Evolutionary conservation across 306 rosid species (phyloP).

Genomic region (Cicer chorassanicum): DNA sequence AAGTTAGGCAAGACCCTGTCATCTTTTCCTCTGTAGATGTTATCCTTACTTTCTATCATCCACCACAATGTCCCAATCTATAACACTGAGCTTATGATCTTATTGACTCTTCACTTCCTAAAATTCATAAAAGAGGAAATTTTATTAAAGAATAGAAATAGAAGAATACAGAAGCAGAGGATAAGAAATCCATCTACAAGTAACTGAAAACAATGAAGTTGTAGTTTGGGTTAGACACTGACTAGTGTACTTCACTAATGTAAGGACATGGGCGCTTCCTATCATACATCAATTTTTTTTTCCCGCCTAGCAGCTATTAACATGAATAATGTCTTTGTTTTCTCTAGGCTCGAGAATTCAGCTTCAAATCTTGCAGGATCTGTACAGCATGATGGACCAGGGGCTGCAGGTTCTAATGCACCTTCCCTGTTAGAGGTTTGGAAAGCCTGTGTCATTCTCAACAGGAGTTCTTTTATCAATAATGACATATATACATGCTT

Average conservation of each 20-base stretch:
- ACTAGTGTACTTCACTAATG: slow-evolving; percentile 1
- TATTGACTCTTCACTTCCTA: slow-evolving; percentile 10
- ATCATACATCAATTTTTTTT: not conserved
- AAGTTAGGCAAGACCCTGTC: slow-evolving; percentile 7
- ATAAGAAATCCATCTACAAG: slow-evolving; percentile 1
- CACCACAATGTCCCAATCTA: not conserved
- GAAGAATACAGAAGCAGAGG: slow-evolving; percentile 14
- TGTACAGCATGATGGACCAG: slow-evolving; percentile 60
- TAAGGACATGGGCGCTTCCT: slow-evolving; percentile 17
- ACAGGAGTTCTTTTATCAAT: slow-evolving; percentile 33
- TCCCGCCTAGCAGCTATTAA: slow-evolving; percentile 15
- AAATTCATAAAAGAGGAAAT: slow-evolving; percentile 5
- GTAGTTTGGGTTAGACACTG: slow-evolving; percentile 5
- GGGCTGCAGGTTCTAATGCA: slow-evolving; percentile 62
- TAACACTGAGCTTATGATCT: not conserved
- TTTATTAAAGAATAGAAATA: slow-evolving; percentile 6
- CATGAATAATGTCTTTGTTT: slow-evolving; percentile 41
- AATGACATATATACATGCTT: slow-evolving; percentile 36
- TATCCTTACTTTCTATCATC: not conserved
- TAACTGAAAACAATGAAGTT: not conserved
- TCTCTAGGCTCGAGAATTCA: slow-evolving; percentile 85
- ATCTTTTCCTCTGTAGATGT: not conserved
- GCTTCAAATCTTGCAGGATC: slow-evolving; percentile 81
- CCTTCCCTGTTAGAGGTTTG: slow-evolving; percentile 91
- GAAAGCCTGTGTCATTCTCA: slow-evolving; percentile 25